phyloP scores from a whole-genome alignment of 2,329 filamentous ascomycete species.

The Neurospora sp. region DNA sequence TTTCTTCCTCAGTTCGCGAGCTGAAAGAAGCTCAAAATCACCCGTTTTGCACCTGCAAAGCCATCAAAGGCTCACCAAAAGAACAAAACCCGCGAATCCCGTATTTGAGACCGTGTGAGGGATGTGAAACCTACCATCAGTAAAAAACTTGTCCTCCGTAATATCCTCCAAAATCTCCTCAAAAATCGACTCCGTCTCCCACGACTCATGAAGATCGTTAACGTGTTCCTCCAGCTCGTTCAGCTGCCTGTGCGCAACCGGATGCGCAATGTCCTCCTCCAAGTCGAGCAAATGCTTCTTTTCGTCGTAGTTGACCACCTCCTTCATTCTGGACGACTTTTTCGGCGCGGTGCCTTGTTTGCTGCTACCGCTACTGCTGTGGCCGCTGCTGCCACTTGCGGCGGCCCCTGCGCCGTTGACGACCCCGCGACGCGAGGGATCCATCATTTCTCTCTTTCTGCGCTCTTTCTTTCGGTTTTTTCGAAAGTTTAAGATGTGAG shows the following conservation, averaged over 20 bases:
- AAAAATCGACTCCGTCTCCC: conserved; percentile 55
- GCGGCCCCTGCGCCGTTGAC: not conserved
- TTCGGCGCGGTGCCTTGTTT: not conserved
- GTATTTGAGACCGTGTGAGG: not conserved
- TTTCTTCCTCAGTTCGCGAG: not conserved
- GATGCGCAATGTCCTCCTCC: conserved; percentile 26
- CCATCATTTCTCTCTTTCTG: not conserved
- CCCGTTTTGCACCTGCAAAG: not conserved
- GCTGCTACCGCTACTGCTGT: not conserved
- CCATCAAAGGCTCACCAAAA: not conserved
- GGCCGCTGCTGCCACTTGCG: not conserved
- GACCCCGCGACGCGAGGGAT: not conserved
- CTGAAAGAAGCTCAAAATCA: not conserved
- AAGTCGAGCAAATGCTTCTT: conserved; percentile 13
- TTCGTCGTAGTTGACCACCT: conserved; percentile 25
- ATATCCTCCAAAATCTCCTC: conserved; percentile 52
- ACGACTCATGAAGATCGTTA: conserved; percentile 38
- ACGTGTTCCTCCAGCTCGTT: conserved; percentile 41
- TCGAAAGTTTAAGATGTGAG: not conserved
- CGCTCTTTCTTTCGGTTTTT: not conserved
- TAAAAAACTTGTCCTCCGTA: conserved; percentile 36
- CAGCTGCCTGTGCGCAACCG: conserved; percentile 18
- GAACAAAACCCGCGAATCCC: not conserved
- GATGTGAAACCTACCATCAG: conserved; percentile 29
- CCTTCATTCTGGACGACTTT: conserved; percentile 17